Evolutionary conservation across 2,329 filamentous ascomycete genomes (phyloP), one percentile per base, ranked within the genome.

Genomic region (Nemania bipapillata): DNA sequence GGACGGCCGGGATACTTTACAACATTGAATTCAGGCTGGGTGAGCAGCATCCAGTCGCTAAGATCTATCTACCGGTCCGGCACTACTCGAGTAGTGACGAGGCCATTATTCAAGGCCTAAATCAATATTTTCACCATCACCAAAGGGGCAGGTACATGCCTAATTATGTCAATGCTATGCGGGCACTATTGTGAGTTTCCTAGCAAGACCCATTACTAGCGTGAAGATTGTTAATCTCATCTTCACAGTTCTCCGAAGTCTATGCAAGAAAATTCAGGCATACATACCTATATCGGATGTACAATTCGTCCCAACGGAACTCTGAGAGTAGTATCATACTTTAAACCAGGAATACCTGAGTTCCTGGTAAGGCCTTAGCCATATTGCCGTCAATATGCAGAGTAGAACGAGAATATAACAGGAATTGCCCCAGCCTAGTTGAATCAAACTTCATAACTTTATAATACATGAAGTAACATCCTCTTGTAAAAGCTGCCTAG

Each of bases 271-370:
- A 65, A 17, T 24, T 54, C 55, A 7, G 63, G 63, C 9, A 6
- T 65, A 28, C 63, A 65, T 37, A 65, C 63, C 24, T 65, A 65
- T 22, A 60, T 65, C 11, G 63, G 63, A 55, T 65, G 63, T 30
- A 24, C 63, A 60, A 65, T 65, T 47, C 20, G 63, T 35, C 63
- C 63, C 8, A 65, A 65, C 40, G 63, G 63, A 28, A 59, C 32
- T 35, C 63, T 65, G 7, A 65, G 63, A 28, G 55, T 65, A 20
- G 63, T 65, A 15, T 65, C 63, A 47, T 65, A 65, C 63, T 65
- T 65, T 37, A 65, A 65, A 22, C 63, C 63, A 12, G 63, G 63
- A 4, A 55, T 59, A 24, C 55, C 63, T 12, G 55, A 65, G 20
- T 60, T 60, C 15, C 8, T 42, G 30, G 17, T 24, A 15, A 17